A percentile compares a stretch with the other conserved stretches of the same genome.
Evolutionary conservation across 768 basidiomycete genomes (phyloP).

Genomic region (Agaricus subrufescens): DNA sequence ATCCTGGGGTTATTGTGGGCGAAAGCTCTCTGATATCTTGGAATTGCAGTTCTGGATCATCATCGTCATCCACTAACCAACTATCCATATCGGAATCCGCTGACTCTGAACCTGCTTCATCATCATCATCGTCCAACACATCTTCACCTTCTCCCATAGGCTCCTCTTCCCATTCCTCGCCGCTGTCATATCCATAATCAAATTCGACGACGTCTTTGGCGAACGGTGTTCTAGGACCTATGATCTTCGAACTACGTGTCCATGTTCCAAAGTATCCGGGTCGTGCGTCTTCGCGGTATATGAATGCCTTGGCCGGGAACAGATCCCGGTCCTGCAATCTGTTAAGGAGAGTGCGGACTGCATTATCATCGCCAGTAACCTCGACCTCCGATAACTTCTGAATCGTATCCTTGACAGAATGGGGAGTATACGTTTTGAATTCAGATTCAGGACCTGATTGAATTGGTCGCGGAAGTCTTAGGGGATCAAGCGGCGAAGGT

Average conservation of each 20-base stretch:
- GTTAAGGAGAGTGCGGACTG: constrained; percentile 60
- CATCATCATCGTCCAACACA: constrained; percentile 65
- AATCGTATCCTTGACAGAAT: constrained; percentile 45
- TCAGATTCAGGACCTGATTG: constrained; percentile 14
- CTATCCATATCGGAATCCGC: constrained; percentile 74
- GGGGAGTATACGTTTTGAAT: constrained; percentile 31
- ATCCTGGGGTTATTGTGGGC: constrained; percentile 30
- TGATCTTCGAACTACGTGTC: constrained; percentile 72
- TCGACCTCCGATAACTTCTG: constrained; percentile 72
- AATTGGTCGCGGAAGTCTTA: constrained; percentile 14
- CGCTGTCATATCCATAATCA: constrained; percentile 93
- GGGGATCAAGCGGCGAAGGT: constrained; percentile 20
- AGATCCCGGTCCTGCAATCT: constrained; percentile 56
- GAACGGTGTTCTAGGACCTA: constrained; percentile 84
- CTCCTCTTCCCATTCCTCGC: constrained; percentile 95
- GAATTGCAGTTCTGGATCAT: constrained; percentile 39
- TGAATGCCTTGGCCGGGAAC: constrained; percentile 76
- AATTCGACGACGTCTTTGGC: constrained; percentile 68
- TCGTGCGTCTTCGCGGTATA: constrained; percentile 79
- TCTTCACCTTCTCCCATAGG: constrained; percentile 77
- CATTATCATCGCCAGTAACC: constrained; percentile 62
- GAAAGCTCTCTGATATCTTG: constrained; percentile 31
- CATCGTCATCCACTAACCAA: constrained; percentile 77
- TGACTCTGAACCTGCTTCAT: constrained; percentile 52
- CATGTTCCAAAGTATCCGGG: constrained; percentile 96